Conservation (phyloP, 768 basidiomycete genomes). For the Boletus reticulatus region DNA sequence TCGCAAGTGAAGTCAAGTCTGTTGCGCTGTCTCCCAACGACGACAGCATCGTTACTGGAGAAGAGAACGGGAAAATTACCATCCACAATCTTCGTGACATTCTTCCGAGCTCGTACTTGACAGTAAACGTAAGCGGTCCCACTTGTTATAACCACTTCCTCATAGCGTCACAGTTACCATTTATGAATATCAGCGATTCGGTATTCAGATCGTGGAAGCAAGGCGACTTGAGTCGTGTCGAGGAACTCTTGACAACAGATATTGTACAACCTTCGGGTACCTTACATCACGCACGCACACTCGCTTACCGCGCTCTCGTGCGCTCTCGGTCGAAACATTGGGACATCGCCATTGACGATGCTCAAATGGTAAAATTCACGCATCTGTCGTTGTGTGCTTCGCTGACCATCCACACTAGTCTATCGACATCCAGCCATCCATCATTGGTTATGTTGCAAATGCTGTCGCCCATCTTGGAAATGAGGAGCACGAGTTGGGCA, state of each 20-base stretch:
- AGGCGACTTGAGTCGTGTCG: not conserved
- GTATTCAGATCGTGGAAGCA: not conserved
- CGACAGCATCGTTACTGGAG: not conserved
- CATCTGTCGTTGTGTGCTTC: no score
- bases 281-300: not conserved
- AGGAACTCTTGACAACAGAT: not conserved
- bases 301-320: not conserved
- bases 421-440: not conserved
- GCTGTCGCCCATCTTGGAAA: not conserved
- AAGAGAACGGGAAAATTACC: not conserved
- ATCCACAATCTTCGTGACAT: not conserved
- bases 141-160: not conserved
- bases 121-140: not conserved
- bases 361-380: not conserved
- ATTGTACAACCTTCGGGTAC: not conserved
- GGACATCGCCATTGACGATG: conserved; percentile 4
- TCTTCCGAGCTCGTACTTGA: not conserved
- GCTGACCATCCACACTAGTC: not conserved
- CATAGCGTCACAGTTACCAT: not conserved
- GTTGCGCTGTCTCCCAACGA: not conserved
- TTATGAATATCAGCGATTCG: not conserved
- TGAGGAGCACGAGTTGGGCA: not conserved
- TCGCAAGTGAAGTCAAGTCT: not conserved
- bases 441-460: conserved; percentile 8
- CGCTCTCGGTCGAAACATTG: not conserved